phyloP scores from a whole-genome alignment of 139 green algal genomes.

The Micromonas commoda region DNA sequence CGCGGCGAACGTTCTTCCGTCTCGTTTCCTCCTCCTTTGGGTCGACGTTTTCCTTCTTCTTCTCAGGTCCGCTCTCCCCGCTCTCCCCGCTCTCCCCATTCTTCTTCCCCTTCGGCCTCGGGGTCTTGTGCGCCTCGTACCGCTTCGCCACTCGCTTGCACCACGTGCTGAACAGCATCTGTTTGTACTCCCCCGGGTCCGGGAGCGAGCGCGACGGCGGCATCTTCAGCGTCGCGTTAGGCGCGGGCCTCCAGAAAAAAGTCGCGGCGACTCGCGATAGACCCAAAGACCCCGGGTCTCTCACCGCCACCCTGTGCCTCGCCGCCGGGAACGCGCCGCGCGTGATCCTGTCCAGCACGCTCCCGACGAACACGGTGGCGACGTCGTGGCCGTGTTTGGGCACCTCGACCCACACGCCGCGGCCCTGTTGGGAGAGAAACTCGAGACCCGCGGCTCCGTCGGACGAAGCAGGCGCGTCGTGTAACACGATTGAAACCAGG shows the following conservation, averaged over 20 bases:
- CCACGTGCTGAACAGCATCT: not conserved
- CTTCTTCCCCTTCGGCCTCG: not conserved
- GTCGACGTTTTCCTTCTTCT: not conserved
- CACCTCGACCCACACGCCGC: not conserved
- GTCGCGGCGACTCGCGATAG: not conserved
- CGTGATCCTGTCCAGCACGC: not conserved
- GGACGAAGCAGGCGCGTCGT: not conserved
- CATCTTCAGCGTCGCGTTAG: not conserved
- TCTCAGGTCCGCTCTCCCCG: not conserved
- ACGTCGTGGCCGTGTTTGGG: not conserved
- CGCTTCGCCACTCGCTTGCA: not conserved
- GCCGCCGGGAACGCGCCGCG: not conserved
- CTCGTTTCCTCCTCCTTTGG: no score
- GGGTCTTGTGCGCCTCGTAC: not conserved
- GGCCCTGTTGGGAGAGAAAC: not conserved
- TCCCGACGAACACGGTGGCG: not conserved
- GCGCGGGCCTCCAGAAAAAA: not conserved
- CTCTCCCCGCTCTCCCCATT: not conserved
- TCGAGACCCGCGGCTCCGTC: not conserved
- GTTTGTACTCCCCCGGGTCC: not conserved
- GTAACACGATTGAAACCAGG: not conserved
- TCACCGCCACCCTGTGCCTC: not conserved
- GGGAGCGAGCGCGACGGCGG: not conserved
- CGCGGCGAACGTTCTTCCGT: no score
- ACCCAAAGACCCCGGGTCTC: not conserved